Evolutionary conservation across 768 basidiomycete genomes (phyloP).

Genomic region (Amanita thiersii): DNA sequence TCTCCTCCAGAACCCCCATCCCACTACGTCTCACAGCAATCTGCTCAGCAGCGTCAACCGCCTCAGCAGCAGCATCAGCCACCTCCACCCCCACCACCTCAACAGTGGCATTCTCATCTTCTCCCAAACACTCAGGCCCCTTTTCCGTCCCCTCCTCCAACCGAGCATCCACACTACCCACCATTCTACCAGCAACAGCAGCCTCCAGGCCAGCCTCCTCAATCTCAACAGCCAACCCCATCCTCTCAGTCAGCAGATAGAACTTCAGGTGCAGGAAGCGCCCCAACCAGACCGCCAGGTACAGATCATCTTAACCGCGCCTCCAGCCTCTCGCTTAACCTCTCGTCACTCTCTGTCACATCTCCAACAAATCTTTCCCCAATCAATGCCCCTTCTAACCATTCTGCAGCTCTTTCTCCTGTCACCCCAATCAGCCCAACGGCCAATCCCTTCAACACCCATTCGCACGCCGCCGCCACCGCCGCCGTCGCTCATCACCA

Average conservation of each 20-base stretch:
- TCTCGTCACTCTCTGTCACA: slow-evolving; percentile 57
- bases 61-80: slow-evolving; percentile 18
- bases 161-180: slow-evolving; percentile 20
- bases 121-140: slow-evolving; percentile 20
- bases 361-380: slow-evolving; percentile 63
- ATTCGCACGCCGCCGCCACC: neutral
- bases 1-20: neutral
- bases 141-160: slow-evolving; percentile 23
- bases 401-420: slow-evolving; percentile 33
- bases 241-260: neutral
- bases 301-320: slow-evolving; percentile 16
- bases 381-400: slow-evolving; percentile 37
- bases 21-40: neutral
- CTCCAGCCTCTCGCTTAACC: slow-evolving; percentile 54
- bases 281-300: slow-evolving; percentile 5
- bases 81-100: no score
- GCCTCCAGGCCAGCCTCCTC: slow-evolving; percentile 13
- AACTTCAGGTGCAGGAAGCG: no score
- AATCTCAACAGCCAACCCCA: slow-evolving; percentile 14
- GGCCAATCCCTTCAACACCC: slow-evolving; percentile 25
- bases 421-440: slow-evolving; percentile 57
- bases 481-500: slow-evolving; percentile 18
- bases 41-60: slow-evolving; percentile 5
- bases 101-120: slow-evolving; percentile 19
- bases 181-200: slow-evolving; percentile 18